Evolutionary conservation across 345 rosid genomes (phyloP).

Genomic region (Hevea brasiliensis): DNA sequence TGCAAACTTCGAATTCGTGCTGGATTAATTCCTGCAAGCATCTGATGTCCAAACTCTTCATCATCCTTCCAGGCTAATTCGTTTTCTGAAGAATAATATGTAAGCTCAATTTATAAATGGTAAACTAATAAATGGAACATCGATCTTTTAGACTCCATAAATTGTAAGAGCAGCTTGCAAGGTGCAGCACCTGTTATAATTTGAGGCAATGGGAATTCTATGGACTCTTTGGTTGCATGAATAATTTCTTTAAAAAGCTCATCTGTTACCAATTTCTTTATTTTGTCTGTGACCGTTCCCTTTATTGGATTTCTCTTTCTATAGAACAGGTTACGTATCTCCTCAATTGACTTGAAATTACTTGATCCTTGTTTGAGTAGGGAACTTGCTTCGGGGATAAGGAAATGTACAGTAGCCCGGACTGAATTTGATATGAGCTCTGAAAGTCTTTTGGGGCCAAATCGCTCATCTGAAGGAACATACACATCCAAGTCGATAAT

Average conservation of each 20-base stretch:
- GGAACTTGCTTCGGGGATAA: constrained; percentile 42
- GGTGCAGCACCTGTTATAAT: constrained; percentile 47
- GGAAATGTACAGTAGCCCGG: constrained; percentile 40
- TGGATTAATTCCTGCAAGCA: constrained; percentile 89
- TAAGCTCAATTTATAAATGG: not conserved
- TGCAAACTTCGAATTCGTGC: constrained; percentile 50
- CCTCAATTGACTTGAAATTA: constrained; percentile 49
- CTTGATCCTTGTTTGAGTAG: constrained; percentile 29
- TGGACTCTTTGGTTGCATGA: constrained; percentile 20
- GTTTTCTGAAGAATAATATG: constrained; percentile 29
- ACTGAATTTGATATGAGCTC: constrained; percentile 44
- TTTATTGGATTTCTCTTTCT: constrained; percentile 26
- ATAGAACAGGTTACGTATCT: constrained; percentile 45
- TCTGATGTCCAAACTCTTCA: constrained; percentile 71
- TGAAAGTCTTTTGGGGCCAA: constrained; percentile 48
- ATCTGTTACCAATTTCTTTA: constrained; percentile 39
- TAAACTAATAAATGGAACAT: not conserved
- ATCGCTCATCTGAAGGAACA: constrained; percentile 64
- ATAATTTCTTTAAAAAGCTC: constrained; percentile 25
- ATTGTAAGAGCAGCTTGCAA: not conserved
- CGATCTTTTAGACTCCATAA: not conserved
- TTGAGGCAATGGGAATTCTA: constrained; percentile 50
- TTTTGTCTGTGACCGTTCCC: constrained; percentile 25
- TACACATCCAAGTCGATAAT: constrained; percentile 37
- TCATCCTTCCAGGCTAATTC: constrained; percentile 74